Conservation (phyloP, 228 moss, liverwort and hornwort genomes). For the Sphagnum magellanicum region DNA sequence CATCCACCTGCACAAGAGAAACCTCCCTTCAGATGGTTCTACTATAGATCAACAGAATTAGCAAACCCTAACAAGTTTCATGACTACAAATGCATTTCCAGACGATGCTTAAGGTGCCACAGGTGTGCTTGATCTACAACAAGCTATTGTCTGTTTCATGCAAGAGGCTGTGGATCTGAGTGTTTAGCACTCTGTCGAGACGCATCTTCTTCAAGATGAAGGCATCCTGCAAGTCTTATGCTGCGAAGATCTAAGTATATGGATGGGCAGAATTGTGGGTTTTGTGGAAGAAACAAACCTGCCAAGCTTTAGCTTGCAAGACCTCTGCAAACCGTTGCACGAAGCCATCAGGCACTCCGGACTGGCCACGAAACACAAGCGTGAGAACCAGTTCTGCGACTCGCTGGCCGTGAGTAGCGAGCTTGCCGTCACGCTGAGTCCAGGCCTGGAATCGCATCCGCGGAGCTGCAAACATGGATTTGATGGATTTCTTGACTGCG, state of each 20-base stretch:
- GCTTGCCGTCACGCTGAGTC: conserved; percentile 49
- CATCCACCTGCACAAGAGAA: conserved; percentile 18
- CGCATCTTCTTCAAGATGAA: too few relatives aligned
- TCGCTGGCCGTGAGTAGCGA: conserved; percentile 29
- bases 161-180: too few relatives aligned
- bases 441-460: conserved; percentile 79
- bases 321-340: conserved; percentile 63
- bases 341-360: conserved; percentile 50
- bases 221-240: too few relatives aligned
- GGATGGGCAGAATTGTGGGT: too few relatives aligned
- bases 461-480: conserved; percentile 73
- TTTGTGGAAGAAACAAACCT: conserved; percentile 21
- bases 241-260: too few relatives aligned
- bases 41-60: neutral
- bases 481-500: conserved; percentile 64
- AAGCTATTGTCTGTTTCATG: too few relatives aligned
- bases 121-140: too few relatives aligned
- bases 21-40: neutral
- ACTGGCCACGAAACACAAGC: conserved; percentile 62
- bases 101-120: too few relatives aligned
- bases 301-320: conserved; percentile 74
- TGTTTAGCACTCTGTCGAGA: too few relatives aligned
- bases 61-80: neutral
- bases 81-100: too few relatives aligned
- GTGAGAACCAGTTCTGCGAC: conserved; percentile 39